phyloP scores from a whole-genome alignment of 768 basidiomycete species.

The Auriscalpium microsporum region DNA sequence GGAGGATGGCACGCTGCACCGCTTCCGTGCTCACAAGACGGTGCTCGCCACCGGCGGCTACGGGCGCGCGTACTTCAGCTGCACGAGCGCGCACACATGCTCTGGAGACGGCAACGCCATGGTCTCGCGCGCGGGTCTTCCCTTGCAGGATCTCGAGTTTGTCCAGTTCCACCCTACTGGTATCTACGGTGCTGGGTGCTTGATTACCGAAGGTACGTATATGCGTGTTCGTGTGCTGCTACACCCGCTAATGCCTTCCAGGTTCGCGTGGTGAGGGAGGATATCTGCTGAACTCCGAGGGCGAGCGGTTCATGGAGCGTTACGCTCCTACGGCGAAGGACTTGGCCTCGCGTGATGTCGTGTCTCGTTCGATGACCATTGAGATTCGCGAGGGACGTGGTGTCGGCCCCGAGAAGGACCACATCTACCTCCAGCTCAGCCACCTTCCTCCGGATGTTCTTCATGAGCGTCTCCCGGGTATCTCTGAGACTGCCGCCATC shows the following conservation, averaged over 20 bases:
- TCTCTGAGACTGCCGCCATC: slow-evolving; percentile 98
- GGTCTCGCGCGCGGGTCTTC: slow-evolving; percentile 93
- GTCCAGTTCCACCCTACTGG: slow-evolving; percentile 99
- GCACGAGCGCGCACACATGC: slow-evolving; percentile 98
- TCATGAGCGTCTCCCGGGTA: slow-evolving; percentile 95
- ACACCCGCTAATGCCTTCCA: slow-evolving; percentile 22
- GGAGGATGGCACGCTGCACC: slow-evolving; percentile 98
- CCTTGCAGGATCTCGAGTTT: slow-evolving; percentile 95
- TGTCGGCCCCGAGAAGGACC: slow-evolving; percentile 97
- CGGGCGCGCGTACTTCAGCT: slow-evolving; percentile 96
- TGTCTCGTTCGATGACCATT: slow-evolving; percentile 97
- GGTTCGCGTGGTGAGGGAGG: slow-evolving; percentile 99
- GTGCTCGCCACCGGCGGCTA: slow-evolving; percentile 98
- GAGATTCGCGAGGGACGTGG: slow-evolving; percentile 99
- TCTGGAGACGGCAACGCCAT: slow-evolving; percentile 98
- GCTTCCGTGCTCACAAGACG: slow-evolving; percentile 97
- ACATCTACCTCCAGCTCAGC: slow-evolving; percentile 92
- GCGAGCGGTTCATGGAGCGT: slow-evolving; percentile 99
- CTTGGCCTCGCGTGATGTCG: slow-evolving; percentile 97
- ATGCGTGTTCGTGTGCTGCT: background rate
- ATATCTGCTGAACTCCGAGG: slow-evolving; percentile 95
- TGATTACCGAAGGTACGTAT: slow-evolving; percentile 87
- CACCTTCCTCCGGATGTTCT: slow-evolving; percentile 94
- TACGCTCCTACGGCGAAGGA: slow-evolving; percentile 99
- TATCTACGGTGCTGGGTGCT: slow-evolving; percentile 97